These are phyloP conservation scores for Bromus sterilis DNA, from an alignment of 176 grass and related monocot species.

Conservation along the genomic window DNA sequence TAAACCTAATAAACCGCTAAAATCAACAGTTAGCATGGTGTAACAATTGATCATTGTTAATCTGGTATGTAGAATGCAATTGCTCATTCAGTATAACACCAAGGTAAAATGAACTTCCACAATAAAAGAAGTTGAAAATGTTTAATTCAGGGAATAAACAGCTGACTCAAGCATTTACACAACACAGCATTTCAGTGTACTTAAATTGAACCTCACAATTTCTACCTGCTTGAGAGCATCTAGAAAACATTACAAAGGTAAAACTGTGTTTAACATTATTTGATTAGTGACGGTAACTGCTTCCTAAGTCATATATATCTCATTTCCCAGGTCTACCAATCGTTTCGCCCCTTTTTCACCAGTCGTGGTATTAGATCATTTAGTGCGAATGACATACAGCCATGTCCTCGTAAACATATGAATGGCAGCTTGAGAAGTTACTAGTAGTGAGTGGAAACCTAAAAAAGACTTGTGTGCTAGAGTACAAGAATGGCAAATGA, in stretches of 20 bases:
- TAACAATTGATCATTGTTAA: not conserved
- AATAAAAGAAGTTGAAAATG: conserved; percentile 3
- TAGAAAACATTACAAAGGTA: not conserved
- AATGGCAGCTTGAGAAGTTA: conserved; percentile 11
- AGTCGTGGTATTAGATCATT: not conserved
- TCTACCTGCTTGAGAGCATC: conserved; percentile 5
- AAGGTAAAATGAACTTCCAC: not conserved
- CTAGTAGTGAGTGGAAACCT: not conserved
- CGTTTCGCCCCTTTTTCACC: not conserved
- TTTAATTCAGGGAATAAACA: not conserved
- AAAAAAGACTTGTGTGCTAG: conserved; percentile 1
- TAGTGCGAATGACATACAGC: not conserved
- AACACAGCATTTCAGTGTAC: not conserved
- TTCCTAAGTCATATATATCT: conserved; percentile 1
- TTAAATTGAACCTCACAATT: not conserved
- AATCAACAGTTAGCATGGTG: conserved; percentile 2
- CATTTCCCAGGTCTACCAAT: not conserved
- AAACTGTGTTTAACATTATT: not conserved
- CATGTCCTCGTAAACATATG: not conserved
- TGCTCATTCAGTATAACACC: not conserved
- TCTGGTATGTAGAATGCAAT: not conserved
- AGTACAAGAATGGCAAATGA: not conserved
- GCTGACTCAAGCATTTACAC: not conserved
- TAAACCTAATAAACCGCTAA: conserved; percentile 11
- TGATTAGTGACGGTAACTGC: not conserved